Percentiles rank a stretch among this genome's conserved stretches.
Evolutionary conservation across 2,329 filamentous ascomycete genomes (phyloP).

Genomic region (Fusarium protoensiforme): DNA sequence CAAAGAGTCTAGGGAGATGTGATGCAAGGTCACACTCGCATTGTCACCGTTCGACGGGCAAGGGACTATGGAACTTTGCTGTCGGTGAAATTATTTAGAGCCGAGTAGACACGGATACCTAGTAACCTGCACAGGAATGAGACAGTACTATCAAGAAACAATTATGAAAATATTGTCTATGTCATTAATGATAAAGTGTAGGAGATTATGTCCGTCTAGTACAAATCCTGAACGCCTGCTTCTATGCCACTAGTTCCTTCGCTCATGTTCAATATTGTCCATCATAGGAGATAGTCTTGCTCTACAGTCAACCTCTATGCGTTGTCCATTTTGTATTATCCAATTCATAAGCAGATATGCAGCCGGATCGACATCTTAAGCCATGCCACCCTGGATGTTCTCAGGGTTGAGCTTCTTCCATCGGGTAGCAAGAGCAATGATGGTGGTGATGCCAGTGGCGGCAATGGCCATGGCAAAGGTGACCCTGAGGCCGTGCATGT

Average conservation of each 20-base stretch:
- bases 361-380: conserved; percentile 27
- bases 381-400: conserved; percentile 44
- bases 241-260: conserved; percentile 4
- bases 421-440: conserved; percentile 48
- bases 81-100: background rate
- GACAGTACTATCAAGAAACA: background rate
- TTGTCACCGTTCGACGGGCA: background rate
- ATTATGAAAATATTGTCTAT: conserved; percentile 1
- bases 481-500: conserved; percentile 73
- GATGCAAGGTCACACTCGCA: background rate
- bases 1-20: background rate
- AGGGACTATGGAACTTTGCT: background rate
- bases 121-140: background rate
- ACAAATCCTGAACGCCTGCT: conserved; percentile 12
- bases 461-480: conserved; percentile 68
- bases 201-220: conserved; percentile 13
- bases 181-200: conserved; percentile 13
- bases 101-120: background rate
- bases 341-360: background rate
- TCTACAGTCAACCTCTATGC: background rate
- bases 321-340: background rate
- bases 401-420: conserved; percentile 54
- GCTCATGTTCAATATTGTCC: background rate
- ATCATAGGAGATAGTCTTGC: background rate
- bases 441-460: conserved; percentile 54